phyloP scores from a whole-genome alignment of 169 alveolate genomes.

The Plasmodium coatneyi region DNA sequence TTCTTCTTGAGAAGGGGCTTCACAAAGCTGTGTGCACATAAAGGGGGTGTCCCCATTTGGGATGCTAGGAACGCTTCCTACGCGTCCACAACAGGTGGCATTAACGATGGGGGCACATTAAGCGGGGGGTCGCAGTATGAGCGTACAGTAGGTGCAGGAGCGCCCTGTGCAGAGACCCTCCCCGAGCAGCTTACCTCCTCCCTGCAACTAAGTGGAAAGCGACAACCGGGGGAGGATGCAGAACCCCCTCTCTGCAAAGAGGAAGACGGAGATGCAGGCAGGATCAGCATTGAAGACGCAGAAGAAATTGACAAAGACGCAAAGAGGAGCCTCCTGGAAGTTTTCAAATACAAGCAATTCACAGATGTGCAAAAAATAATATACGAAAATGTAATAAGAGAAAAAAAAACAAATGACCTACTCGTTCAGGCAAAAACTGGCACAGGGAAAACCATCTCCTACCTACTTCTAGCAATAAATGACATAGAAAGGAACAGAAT shows the following conservation, averaged over 20 bases:
- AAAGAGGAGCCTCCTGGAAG: constrained; percentile 50
- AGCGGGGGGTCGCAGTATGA: background rate
- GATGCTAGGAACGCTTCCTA: background rate
- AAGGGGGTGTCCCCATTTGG: background rate
- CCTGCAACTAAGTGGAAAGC: background rate
- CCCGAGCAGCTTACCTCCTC: background rate
- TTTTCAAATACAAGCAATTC: constrained; percentile 59
- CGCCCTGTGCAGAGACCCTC: constrained; percentile 10
- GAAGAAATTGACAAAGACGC: constrained; percentile 47
- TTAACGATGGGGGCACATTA: background rate
- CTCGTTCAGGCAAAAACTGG: constrained; percentile 97
- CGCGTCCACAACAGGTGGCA: background rate
- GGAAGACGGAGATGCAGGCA: background rate
- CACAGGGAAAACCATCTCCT: constrained; percentile 94
- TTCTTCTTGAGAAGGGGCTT: background rate
- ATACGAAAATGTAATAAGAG: constrained; percentile 62
- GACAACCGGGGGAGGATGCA: background rate
- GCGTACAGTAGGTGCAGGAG: background rate
- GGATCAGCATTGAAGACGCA: constrained; percentile 18
- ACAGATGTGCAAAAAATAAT: constrained; percentile 73
- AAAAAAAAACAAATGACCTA: constrained; percentile 76
- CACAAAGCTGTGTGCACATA: background rate
- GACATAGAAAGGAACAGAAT: constrained; percentile 90
- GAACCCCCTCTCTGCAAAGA: background rate
- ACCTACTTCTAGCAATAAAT: constrained; percentile 91